Evolutionary conservation across 305 asterid genomes (phyloP), one percentile per base, ranked within the genome.

Genomic region (Coffea humblotiana): DNA sequence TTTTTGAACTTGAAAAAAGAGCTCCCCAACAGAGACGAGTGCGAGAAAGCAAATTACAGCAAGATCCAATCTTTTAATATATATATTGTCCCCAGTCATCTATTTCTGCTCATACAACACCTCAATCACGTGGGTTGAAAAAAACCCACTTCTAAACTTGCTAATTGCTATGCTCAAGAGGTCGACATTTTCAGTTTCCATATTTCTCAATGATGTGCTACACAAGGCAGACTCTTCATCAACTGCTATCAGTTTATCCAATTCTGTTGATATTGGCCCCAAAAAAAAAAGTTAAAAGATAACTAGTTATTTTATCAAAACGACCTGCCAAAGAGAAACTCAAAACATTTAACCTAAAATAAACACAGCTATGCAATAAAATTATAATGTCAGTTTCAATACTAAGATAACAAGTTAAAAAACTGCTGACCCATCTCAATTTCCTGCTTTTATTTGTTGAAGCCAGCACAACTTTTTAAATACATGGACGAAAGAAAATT

Each of bases 91-190:
- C 73, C 35, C 2, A 35, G 35, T 29, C 21, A 37, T 52, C 51
- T 67, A 48, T 5, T 54, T 37, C 56, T 51, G 13, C 19, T 13
- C 4, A 6, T 37, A 74, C 25, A 21, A 74, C 45, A 52, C 15
- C 19, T 25, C 70, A 65, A 47, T 54, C 52, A 49, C 15, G 70
- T 6, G 43, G 43, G 72, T 76, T 5, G 6, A 18, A 16, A 37
- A 66, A 71, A 74, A 74, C 43, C 64, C 69, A 74, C 83, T 27
- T 64, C 52, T 63, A 52, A 74, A 64, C 43, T 54, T 54, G 13
- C 32, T 23, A 45, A 54, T 54, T 54, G 19, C 32, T 23, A 45
- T 19, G 49, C 25, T 6, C 43, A 25, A 52, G 40, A n/a, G 25
- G 9, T 43, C 18, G 52, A 74, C 72, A 25, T 8, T 8, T 3